Evolutionary conservation across 352 stramenopile genomes (phyloP).

Genomic region (Phytophthora aleatoria): DNA sequence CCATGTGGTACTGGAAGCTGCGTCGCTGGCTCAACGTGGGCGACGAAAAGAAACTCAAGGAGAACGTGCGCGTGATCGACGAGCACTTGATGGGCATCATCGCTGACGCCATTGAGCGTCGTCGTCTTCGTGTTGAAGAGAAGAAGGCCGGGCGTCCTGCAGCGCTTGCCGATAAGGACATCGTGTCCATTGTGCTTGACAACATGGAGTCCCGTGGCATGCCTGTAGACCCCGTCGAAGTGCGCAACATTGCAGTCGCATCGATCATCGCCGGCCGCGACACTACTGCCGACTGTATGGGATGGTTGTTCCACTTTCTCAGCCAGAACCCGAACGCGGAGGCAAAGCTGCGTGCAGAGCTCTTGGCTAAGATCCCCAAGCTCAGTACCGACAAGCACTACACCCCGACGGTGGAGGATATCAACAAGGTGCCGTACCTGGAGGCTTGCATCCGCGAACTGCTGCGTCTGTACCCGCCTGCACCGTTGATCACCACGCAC

Average conservation of each 20-base stretch:
- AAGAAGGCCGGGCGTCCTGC: slow-evolving; percentile 9
- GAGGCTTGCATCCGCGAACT: slow-evolving; percentile 61
- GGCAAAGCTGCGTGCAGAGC: slow-evolving; percentile 31
- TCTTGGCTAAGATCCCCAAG: slow-evolving; percentile 32
- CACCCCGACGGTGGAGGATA: slow-evolving; percentile 49
- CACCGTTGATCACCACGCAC: slow-evolving; percentile 47
- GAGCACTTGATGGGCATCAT: slow-evolving; percentile 46
- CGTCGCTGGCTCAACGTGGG: slow-evolving; percentile 49
- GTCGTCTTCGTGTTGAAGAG: slow-evolving; percentile 16
- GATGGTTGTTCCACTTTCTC: slow-evolving; percentile 47
- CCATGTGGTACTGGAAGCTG: slow-evolving; percentile 48
- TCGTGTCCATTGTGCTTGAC: slow-evolving; percentile 40
- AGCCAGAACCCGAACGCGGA: slow-evolving; percentile 33
- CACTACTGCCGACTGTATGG: slow-evolving; percentile 63
- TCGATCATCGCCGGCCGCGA: slow-evolving; percentile 75
- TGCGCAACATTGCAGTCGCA: slow-evolving; percentile 71
- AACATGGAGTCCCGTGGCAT: slow-evolving; percentile 25
- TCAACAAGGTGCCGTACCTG: slow-evolving; percentile 60
- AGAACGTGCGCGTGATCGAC: slow-evolving; percentile 42
- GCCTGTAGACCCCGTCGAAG: slow-evolving; percentile 33
- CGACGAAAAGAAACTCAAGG: slow-evolving; percentile 37
- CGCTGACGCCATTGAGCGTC: slow-evolving; percentile 40
- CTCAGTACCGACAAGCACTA: slow-evolving; percentile 18
- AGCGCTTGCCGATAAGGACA: slow-evolving; percentile 32
- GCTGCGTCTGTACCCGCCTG: slow-evolving; percentile 60